Evolutionary conservation across 2,329 filamentous ascomycete genomes (phyloP).

Genomic region (Cladosporium sp.): DNA sequence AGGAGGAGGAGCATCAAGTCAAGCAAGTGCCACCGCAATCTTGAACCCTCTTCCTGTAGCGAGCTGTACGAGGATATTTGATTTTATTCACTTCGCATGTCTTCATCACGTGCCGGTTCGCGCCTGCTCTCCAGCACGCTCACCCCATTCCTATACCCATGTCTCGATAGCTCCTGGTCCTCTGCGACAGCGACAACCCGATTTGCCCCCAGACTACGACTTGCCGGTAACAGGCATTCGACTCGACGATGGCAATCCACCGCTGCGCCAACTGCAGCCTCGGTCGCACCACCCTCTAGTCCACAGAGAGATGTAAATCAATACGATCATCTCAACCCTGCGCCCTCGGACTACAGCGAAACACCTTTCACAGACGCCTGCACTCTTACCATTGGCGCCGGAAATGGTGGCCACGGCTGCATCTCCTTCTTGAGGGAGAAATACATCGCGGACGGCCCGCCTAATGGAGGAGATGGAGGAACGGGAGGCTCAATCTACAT

Average conservation of each 20-base stretch:
- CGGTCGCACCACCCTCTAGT: constrained; percentile 19
- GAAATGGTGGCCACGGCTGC: constrained; percentile 84
- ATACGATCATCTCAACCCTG: constrained; percentile 68
- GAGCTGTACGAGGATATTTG: neutral
- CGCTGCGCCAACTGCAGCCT: constrained; percentile 14
- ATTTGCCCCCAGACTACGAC: constrained; percentile 1
- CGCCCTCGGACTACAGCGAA: constrained; percentile 79
- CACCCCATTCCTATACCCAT: constrained; percentile 51
- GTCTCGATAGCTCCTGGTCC: constrained; percentile 35
- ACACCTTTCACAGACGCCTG: constrained; percentile 88
- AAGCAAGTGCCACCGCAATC: neutral
- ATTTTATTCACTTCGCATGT: constrained; percentile 7
- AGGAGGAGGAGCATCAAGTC: neutral
- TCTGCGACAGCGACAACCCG: constrained; percentile 5
- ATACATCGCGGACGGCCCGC: constrained; percentile 82
- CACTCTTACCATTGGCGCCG: constrained; percentile 73
- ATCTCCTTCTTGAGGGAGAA: constrained; percentile 93
- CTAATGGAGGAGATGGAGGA: constrained; percentile 93
- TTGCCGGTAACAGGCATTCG: constrained; percentile 16
- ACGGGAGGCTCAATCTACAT: constrained; percentile 92
- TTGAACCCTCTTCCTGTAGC: neutral
- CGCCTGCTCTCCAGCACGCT: constrained; percentile 40
- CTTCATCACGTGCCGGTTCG: constrained; percentile 11
- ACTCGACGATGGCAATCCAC: constrained; percentile 34
- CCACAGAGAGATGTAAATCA: constrained; percentile 28